Percentiles rank a stretch among this genome's conserved stretches.
phyloP scores from a whole-genome alignment of 1,284 basidiomycete genomes.

The Singerocomus inundabilis region DNA sequence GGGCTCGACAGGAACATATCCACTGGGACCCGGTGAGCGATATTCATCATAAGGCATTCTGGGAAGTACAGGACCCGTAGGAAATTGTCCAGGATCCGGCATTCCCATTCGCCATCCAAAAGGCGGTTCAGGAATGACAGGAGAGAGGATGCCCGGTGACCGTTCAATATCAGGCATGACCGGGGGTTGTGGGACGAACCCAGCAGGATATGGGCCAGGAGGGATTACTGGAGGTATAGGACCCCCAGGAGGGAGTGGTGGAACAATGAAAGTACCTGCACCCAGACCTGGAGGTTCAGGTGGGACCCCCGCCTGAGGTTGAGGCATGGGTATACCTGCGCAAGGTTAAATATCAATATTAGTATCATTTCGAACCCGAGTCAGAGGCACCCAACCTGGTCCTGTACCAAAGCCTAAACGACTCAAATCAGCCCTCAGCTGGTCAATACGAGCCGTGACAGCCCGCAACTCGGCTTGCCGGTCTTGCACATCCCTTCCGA shows the following conservation, averaged over 20 bases:
- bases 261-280: conserved; percentile 23
- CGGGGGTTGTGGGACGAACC: conserved; percentile 34
- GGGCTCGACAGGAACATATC: conserved; percentile 2
- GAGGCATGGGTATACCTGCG: conserved; percentile 30
- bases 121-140: conserved; percentile 27
- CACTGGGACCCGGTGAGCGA: conserved; percentile 2
- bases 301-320: conserved; percentile 7
- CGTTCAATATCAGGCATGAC: conserved; percentile 28
- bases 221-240: conserved; percentile 21
- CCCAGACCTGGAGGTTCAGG: conserved; percentile 11
- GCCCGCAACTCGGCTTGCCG: conserved; percentile 68
- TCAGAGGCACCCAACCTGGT: conserved; percentile 16
- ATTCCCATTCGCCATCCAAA: conserved; percentile 22
- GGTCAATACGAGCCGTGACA: conserved; percentile 61
- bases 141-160: conserved; percentile 12
- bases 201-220: conserved; percentile 22
- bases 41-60: conserved; percentile 10
- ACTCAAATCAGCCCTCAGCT: conserved; percentile 52
- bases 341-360: conserved; percentile 7
- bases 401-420: conserved; percentile 25
- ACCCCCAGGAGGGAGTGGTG: conserved; percentile 22
- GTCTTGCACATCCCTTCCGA: conserved; percentile 69
- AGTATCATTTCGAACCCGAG: background rate
- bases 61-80: conserved; percentile 21
- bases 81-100: conserved; percentile 27